These are phyloP conservation scores for Jatropha curcas DNA, from an alignment of 345 rosid species.

Conservation along the genomic window DNA sequence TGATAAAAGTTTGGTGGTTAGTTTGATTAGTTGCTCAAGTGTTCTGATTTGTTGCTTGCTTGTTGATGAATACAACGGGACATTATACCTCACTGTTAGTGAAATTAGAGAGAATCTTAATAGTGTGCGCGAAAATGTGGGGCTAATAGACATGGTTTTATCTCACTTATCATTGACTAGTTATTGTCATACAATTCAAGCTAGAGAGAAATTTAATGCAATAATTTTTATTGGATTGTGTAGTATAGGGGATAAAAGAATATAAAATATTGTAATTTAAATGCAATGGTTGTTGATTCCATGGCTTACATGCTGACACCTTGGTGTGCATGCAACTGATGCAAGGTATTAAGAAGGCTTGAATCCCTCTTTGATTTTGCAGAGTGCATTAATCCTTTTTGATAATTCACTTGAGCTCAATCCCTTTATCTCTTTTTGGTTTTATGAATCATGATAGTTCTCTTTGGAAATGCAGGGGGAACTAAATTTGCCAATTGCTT, in stretches of 20 bases:
- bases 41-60: not conserved
- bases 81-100: not conserved
- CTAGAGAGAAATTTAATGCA: not conserved
- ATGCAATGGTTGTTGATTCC: not conserved
- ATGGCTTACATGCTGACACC: not conserved
- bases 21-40: not conserved
- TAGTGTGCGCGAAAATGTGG: not conserved
- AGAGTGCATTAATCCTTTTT: not conserved
- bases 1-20: not conserved
- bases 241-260: not conserved
- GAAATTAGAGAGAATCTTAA: not conserved
- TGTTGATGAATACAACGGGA: constrained; percentile 3
- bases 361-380: not conserved
- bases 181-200: not conserved
- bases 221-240: not conserved
- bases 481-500: constrained; percentile 89
- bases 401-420: not conserved
- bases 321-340: not conserved
- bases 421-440: not conserved
- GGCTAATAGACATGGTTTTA: not conserved
- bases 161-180: not conserved
- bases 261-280: not conserved
- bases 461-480: constrained; percentile 55
- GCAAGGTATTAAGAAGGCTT: not conserved
- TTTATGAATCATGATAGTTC: constrained; percentile 14